These are phyloP conservation scores for Bryum argenteum DNA, from an alignment of 225 moss, liverwort and hornwort species.

Conservation along the genomic window DNA sequence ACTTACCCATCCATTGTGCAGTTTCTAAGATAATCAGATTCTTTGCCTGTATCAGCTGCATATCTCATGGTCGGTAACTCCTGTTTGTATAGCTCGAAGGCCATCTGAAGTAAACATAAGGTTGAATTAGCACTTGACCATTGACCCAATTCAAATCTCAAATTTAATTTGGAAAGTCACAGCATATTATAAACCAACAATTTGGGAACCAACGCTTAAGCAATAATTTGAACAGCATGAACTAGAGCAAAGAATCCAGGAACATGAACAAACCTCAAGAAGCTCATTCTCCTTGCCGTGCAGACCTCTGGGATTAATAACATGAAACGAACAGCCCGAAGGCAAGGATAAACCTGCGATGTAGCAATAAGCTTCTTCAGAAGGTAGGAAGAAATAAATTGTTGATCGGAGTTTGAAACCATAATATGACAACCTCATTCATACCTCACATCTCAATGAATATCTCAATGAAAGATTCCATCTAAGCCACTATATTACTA, in stretches of 20 bases:
- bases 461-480: not conserved
- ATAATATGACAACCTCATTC: no score
- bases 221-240: no score
- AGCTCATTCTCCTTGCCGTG: conserved; percentile 43
- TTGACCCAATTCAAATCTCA: no score
- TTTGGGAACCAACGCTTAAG: no score
- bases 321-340: conserved; percentile 50
- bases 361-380: not conserved
- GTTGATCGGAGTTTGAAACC: no score
- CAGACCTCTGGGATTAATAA: conserved; percentile 67
- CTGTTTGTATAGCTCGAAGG: conserved; percentile 56
- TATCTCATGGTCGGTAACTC: conserved; percentile 90
- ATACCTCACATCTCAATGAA: no score
- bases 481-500: not conserved
- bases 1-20: conserved; percentile 75
- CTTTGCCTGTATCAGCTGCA: conserved; percentile 88
- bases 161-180: no score
- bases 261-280: conserved; percentile 48
- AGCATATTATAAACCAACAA: no score
- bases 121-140: not conserved
- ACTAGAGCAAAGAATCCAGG: no score
- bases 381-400: no score
- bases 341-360: conserved; percentile 37
- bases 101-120: conserved; percentile 45
- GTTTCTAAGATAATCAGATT: conserved; percentile 76